These are phyloP conservation scores for Apiotrichum laibachii DNA, from an alignment of 1,284 basidiomycete genomes.

Conservation along the genomic window DNA sequence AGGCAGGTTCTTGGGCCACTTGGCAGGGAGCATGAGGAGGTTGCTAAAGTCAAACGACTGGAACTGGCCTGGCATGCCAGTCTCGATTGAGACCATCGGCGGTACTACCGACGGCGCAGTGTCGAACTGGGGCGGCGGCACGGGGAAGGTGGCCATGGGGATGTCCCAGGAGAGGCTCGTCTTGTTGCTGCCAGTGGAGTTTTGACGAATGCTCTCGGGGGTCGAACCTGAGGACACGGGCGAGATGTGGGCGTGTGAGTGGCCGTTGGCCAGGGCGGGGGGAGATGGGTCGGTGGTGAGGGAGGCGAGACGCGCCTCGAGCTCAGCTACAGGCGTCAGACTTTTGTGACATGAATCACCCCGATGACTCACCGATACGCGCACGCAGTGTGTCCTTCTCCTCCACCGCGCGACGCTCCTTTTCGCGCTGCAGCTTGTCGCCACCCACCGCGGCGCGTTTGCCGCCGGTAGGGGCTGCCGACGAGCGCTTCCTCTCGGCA, in stretches of 20 bases:
- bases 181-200: background rate
- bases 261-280: background rate
- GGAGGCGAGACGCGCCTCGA: constrained; percentile 33
- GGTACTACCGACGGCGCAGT: constrained; percentile 1
- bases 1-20: constrained; percentile 45
- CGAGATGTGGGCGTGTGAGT: background rate
- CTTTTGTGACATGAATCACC: background rate
- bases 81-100: constrained; percentile 16
- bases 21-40: constrained; percentile 37
- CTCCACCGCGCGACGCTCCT: constrained; percentile 27
- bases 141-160: constrained; percentile 9
- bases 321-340: constrained; percentile 30
- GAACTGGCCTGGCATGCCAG: constrained; percentile 14
- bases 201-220: background rate
- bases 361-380: constrained; percentile 24
- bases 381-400: constrained; percentile 32
- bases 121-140: constrained; percentile 5
- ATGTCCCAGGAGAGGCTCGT: constrained; percentile 3
- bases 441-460: constrained; percentile 15
- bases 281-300: constrained; percentile 20
- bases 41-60: constrained; percentile 30
- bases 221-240: background rate
- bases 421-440: constrained; percentile 21
- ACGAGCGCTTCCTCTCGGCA: constrained; percentile 14
- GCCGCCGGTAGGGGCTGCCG: background rate